These are phyloP conservation scores for Eimeria acervulina DNA, from an alignment of 169 alveolate species.

Conservation along the genomic window DNA sequence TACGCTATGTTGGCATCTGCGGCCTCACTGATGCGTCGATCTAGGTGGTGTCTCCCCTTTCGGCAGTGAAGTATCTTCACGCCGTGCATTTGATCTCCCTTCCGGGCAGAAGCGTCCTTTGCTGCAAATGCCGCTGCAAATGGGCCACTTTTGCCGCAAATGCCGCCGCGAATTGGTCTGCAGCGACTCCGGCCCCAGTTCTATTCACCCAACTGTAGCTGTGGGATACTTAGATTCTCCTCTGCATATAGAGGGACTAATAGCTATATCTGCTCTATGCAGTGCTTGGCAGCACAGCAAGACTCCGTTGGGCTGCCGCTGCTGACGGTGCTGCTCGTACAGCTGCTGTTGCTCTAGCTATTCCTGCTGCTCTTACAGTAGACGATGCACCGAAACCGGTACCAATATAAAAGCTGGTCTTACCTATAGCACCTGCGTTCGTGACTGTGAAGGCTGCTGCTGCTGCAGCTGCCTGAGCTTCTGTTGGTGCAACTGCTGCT, in stretches of 20 bases:
- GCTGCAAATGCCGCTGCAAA: background rate
- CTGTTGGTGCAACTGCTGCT: constrained; percentile 62
- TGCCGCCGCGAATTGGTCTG: background rate
- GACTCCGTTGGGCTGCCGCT: background rate
- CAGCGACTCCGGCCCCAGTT: background rate
- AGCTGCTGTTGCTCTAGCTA: background rate
- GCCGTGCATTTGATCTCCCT: background rate
- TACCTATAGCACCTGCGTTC: constrained; percentile 22
- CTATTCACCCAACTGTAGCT: background rate
- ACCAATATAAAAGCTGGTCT: background rate
- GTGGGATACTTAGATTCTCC: background rate
- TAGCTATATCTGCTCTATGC: background rate
- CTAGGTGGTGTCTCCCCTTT: background rate
- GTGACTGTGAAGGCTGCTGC: constrained; percentile 30
- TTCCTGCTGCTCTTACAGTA: background rate
- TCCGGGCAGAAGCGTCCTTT: background rate
- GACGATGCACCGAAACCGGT: background rate
- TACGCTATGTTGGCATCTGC: background rate
- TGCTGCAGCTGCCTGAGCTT: constrained; percentile 63
- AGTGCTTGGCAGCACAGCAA: background rate
- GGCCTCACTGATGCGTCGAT: background rate
- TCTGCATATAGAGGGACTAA: background rate
- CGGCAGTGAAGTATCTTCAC: background rate
- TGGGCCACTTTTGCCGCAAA: background rate
- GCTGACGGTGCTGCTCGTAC: background rate